Percentiles rank a stretch among this genome's conserved stretches.
Conservation (phyloP, 306 rosid genomes). For the Quercus gilva region DNA sequence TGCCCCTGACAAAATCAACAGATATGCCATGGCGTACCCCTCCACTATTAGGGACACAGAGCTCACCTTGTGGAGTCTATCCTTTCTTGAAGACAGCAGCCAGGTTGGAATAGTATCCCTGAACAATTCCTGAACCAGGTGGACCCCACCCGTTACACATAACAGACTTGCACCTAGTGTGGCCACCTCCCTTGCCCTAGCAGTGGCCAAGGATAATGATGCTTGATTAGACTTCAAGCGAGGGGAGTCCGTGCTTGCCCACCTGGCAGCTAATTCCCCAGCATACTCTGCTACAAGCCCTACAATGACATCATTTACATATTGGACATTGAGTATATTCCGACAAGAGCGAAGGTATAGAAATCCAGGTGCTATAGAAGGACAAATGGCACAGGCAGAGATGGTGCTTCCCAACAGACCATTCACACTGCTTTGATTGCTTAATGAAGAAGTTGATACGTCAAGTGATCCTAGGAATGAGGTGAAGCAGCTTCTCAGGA, state of each 20-base stretch:
- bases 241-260: conserved; percentile 30
- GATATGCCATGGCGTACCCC: conserved; percentile 74
- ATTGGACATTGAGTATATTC: conserved; percentile 45
- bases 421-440: conserved; percentile 47
- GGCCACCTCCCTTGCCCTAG: conserved; percentile 59
- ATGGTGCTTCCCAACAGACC: conserved; percentile 63
- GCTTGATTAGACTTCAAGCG: conserved; percentile 44
- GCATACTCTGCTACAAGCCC: conserved; percentile 55
- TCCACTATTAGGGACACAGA: conserved; percentile 40
- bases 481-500: conserved; percentile 75
- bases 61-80: conserved; percentile 28
- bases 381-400: conserved; percentile 29
- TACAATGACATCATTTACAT: conserved; percentile 46
- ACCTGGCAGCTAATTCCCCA: conserved; percentile 32
- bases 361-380: conserved; percentile 68
- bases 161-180: conserved; percentile 67
- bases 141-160: conserved; percentile 56
- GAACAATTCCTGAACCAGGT: conserved; percentile 61
- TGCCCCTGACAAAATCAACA: conserved; percentile 53
- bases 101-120: conserved; percentile 74
- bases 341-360: conserved; percentile 66
- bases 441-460: conserved; percentile 35
- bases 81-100: conserved; percentile 47
- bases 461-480: conserved; percentile 49
- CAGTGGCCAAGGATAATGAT: conserved; percentile 47